Base-by-base conservation (phyloP, 2,329 filamentous ascomycete species). In the Beauveria sp. region DNA sequence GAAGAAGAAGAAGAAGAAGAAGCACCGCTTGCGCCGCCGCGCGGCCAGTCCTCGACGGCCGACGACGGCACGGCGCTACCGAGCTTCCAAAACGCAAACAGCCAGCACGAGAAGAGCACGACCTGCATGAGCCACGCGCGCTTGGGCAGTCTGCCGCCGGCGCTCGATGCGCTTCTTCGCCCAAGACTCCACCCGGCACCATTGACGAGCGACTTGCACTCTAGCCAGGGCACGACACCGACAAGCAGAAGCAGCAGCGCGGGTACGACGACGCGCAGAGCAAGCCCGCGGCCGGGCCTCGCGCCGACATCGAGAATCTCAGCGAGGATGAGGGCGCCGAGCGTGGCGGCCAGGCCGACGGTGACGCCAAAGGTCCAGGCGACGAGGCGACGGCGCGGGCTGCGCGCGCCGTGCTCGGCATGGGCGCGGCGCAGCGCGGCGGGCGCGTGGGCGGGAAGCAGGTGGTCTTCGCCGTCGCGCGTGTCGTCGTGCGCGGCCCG, bases 271-370 rank as follows among this genome's bases (percentile, higher is more conserved):
- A 88, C 74, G 62, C 84, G 81, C 66, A 96, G 78, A 24, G 88
- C 90, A 31, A 88, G 71, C 24, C 82, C 83, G 63, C 91, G 81
- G 14, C 89, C 90, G 38, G 79, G 78, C 7, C 86, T 81, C 65
- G 88, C 83, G n/a, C 91, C 81, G 5, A 88, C 80, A 69, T 91
- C 90, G 28, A 89, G 86, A 49, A 96, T 90, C 74, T 96, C 91
- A 68, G 90, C 91, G 9, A 96, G 81, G 51, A 96, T 89, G 66
- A 96, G 76, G 74, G 93, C 88, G 3, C 87, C 90, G 51, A 96
- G 79, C 1, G 93, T 89, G 43, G 88, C 83, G 6, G 91, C 88
- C 9, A 96, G 80, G 1, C 86, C 90, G 42, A 95, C 84, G 10
- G 90, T 96, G 1, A 85, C 82, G 7, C 89, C 87, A 73, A 96